Conservation (phyloP, 768 basidiomycete genomes). For the Calocybe indica region DNA sequence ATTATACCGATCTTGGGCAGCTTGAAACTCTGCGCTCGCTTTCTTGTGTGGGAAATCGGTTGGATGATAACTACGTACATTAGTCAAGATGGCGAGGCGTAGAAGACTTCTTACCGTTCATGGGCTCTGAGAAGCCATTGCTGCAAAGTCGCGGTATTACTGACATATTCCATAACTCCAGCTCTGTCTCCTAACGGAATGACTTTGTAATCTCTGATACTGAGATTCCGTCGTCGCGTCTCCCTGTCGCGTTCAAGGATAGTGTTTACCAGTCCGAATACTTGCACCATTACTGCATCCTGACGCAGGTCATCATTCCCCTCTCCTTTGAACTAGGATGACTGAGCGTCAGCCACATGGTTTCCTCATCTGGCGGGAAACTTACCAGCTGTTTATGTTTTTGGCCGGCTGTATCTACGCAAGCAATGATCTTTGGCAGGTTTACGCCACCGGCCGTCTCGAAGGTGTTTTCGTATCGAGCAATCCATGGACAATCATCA, state of each 20-base stretch:
- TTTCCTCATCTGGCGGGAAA: neutral
- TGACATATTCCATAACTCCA: slow-evolving; percentile 89
- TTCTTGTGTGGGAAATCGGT: slow-evolving; percentile 38
- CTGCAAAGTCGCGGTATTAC: slow-evolving; percentile 61
- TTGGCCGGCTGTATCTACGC: slow-evolving; percentile 59
- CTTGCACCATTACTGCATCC: slow-evolving; percentile 99
- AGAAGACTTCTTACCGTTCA: slow-evolving; percentile 33
- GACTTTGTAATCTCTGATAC: slow-evolving; percentile 83
- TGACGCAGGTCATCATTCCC: slow-evolving; percentile 90
- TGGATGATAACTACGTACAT: slow-evolving; percentile 54
- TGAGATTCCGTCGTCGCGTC: slow-evolving; percentile 66
- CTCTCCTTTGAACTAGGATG: slow-evolving; percentile 80
- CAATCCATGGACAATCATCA: slow-evolving; percentile 62
- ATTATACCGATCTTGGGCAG: slow-evolving; percentile 17
- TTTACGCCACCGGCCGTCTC: slow-evolving; percentile 72
- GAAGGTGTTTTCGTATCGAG: slow-evolving; percentile 53
- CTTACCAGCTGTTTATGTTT: slow-evolving; percentile 68
- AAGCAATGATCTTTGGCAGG: slow-evolving; percentile 73
- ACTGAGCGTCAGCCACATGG: neutral
- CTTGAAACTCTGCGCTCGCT: slow-evolving; percentile 20
- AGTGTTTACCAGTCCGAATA: slow-evolving; percentile 83
- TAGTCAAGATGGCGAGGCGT: neutral
- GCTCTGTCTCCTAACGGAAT: slow-evolving; percentile 76
- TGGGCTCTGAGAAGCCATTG: slow-evolving; percentile 65
- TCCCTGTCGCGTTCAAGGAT: slow-evolving; percentile 70